Percentiles rank a stretch among this genome's conserved stretches.
Evolutionary conservation across 2,329 filamentous ascomycete species (phyloP).

Genomic region (Cadophora luteo-olivacea): DNA sequence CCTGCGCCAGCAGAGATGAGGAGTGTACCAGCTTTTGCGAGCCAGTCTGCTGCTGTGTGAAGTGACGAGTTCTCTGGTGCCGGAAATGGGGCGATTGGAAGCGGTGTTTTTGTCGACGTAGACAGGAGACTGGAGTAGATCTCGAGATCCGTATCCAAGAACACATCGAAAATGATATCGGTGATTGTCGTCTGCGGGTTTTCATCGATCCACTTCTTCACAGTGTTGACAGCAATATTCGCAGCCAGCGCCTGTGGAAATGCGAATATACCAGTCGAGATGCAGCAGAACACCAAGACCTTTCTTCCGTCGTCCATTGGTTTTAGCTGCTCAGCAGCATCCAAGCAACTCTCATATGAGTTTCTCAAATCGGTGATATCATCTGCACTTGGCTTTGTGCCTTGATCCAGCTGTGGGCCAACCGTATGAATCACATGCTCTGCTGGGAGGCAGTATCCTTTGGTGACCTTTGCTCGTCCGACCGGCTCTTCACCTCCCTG

Average conservation of each 20-base stretch:
- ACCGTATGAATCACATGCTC: conserved; percentile 21
- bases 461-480: conserved; percentile 15
- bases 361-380: background rate
- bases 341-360: conserved; percentile 10
- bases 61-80: background rate
- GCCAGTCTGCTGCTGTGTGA: conserved; percentile 4
- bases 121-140: conserved; percentile 13
- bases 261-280: conserved; percentile 15
- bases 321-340: conserved; percentile 2
- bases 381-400: background rate
- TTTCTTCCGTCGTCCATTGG: conserved; percentile 9
- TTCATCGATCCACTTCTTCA: conserved; percentile 2
- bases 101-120: too few species aligned
- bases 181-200: conserved; percentile 7
- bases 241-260: conserved; percentile 8
- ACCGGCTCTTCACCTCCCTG: conserved; percentile 12
- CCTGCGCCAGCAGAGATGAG: conserved; percentile 18
- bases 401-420: conserved; percentile 4
- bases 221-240: background rate
- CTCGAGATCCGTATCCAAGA: conserved; percentile 2
- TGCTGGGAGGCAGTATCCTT: conserved; percentile 12
- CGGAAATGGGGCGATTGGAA: background rate
- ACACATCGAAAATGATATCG: conserved; percentile 18
- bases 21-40: background rate
- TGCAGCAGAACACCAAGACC: conserved; percentile 17